phyloP scores from a whole-genome alignment of 2,329 filamentous ascomycete genomes.

The Periconia macrospinosa region DNA sequence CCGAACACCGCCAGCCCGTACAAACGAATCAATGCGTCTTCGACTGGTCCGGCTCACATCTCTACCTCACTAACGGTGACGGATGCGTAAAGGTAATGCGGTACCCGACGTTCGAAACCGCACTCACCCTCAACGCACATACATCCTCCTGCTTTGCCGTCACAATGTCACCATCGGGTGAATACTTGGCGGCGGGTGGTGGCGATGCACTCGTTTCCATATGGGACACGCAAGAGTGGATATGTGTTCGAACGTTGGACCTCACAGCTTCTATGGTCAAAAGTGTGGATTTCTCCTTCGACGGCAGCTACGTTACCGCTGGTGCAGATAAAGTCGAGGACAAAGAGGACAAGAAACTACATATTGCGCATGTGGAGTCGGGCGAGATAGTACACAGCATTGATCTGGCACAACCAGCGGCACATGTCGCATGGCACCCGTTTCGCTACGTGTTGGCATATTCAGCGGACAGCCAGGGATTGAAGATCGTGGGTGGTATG shows the following conservation, averaged over 20 bases:
- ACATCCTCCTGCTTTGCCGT: constrained; percentile 71
- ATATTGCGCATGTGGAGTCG: constrained; percentile 72
- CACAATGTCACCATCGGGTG: constrained; percentile 70
- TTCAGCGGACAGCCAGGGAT: constrained; percentile 62
- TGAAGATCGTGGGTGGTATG: constrained; percentile 66
- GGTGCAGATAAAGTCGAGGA: constrained; percentile 77
- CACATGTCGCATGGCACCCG: constrained; percentile 75
- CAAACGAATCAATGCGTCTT: constrained; percentile 76
- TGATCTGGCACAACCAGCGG: constrained; percentile 66
- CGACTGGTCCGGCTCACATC: constrained; percentile 70
- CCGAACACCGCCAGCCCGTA: constrained; percentile 62
- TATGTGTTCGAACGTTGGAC: constrained; percentile 71
- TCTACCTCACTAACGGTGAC: constrained; percentile 72
- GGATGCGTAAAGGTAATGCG: constrained; percentile 70
- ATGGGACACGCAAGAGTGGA: constrained; percentile 79
- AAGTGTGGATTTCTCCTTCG: constrained; percentile 76
- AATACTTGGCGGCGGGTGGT: constrained; percentile 73
- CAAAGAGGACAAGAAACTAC: constrained; percentile 70
- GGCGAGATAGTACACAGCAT: constrained; percentile 73
- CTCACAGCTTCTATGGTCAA: constrained; percentile 70
- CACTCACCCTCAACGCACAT: constrained; percentile 68
- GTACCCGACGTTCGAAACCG: constrained; percentile 47
- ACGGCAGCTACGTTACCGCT: constrained; percentile 73
- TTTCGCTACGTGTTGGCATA: constrained; percentile 75
- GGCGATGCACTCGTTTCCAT: constrained; percentile 74